Conservation (phyloP, 441 rosid species). For the Adansonia gregorii region DNA sequence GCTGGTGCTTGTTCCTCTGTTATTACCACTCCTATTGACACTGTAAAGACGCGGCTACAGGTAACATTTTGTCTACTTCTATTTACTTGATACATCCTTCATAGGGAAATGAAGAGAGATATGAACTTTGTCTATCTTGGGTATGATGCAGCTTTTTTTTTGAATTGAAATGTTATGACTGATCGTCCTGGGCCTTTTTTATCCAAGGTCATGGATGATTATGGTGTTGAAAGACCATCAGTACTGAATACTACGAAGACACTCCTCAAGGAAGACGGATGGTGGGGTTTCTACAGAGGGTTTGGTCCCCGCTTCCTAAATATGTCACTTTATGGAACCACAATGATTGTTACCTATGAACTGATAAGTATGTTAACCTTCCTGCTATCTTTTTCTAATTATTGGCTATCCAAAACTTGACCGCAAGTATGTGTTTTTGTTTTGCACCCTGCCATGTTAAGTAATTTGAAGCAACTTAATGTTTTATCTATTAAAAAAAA, state of each 20-base stretch:
- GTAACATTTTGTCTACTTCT: slow-evolving; percentile 31
- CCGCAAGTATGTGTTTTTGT: background rate
- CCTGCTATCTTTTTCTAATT: background rate
- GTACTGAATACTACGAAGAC: slow-evolving; percentile 54
- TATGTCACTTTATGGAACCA: slow-evolving; percentile 70
- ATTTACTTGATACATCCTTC: slow-evolving; percentile 7
- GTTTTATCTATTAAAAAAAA: background rate
- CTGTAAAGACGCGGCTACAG: slow-evolving; percentile 71
- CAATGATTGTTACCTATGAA: slow-evolving; percentile 75
- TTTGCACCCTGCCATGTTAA: slow-evolving; percentile 1
- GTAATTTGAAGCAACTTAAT: background rate
- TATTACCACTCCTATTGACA: slow-evolving; percentile 67
- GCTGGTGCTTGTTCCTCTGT: slow-evolving; percentile 72
- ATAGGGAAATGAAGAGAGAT: background rate
- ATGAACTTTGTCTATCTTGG: background rate
- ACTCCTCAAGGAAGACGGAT: slow-evolving; percentile 59
- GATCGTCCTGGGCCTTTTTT: background rate
- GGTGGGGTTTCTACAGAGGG: slow-evolving; percentile 76
- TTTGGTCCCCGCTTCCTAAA: slow-evolving; percentile 66
- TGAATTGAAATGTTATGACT: background rate
- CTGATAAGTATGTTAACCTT: slow-evolving; percentile 53
- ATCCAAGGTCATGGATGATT: slow-evolving; percentile 62
- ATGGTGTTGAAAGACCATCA: slow-evolving; percentile 63
- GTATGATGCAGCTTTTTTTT: background rate
- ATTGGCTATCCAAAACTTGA: slow-evolving; percentile 6